Base-by-base conservation (phyloP, 495 filamentous ascomycete genomes). In the Aspergillus mulundensis region DNA sequence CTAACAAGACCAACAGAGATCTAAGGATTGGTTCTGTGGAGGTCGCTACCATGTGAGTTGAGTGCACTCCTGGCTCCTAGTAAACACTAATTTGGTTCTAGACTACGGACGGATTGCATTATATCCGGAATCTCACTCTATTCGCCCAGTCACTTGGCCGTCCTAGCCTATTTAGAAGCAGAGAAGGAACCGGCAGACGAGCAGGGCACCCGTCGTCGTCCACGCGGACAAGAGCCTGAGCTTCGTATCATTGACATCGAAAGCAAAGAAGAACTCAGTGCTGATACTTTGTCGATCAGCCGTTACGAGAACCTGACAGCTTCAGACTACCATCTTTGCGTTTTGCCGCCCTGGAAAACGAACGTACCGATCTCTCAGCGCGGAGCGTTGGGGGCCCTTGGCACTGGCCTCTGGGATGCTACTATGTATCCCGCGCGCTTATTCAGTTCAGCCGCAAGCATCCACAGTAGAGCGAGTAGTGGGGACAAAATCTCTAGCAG, bases 61-160 rank as follows among this genome's bases (percentile, higher is more conserved):
- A 16, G 20, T 38, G 2, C 50, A 30, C 5, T 1, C 19, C 34
- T 50, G 16, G 6, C 7, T 36, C 12, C n/a, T 24, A 14, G 4
- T 3, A 18, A 36, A 54, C 34, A 40, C 64, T 71, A 39, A 61
- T 44, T 21, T n/a, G 24, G 45, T 7, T 40, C 7, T 56, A 95
- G 90, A 75, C 81, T 97, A 72, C 87, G 89, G 62, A 92, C 92
- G 61, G 94, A 97, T 76, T 97, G 95, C 74, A 89, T 93, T 60
- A 88, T 98, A 78, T 95, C 93, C 70, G 94, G 95, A 66, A 87
- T 98, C 66, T 91, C 94, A 59, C 79, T 98, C 73, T 97, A 97
- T 86, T 95, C 89, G 68, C 91, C 92, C 62, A 91, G 83, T 62
- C 77, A 95, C 50, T 78, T 98, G 70, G 80, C 95, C 57, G 84